phyloP scores from a whole-genome alignment of 1,139 yeast species.

The Pichia sp. region DNA sequence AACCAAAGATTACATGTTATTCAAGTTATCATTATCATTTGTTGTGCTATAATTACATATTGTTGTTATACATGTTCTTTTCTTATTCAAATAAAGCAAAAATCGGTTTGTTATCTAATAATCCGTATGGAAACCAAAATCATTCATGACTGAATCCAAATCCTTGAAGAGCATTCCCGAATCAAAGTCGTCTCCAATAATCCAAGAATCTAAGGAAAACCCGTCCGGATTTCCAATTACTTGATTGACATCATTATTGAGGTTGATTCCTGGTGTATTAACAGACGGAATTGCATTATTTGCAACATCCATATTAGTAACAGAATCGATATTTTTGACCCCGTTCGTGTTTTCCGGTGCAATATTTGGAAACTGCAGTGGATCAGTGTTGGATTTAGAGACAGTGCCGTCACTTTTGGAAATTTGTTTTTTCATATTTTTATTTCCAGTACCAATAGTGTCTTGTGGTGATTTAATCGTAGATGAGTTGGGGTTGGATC shows the following conservation, averaged over 20 bases:
- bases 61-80: too few relatives aligned
- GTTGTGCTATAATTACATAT: too few relatives aligned
- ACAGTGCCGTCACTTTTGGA: background rate
- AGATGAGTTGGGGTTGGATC: background rate
- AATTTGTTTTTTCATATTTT: background rate
- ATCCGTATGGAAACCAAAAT: slow-evolving; percentile 73
- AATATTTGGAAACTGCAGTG: too few relatives aligned
- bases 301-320: background rate
- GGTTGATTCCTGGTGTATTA: background rate
- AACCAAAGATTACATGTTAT: too few relatives aligned
- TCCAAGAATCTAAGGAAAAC: slow-evolving; percentile 24
- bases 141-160: slow-evolving; percentile 87
- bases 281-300: background rate
- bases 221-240: background rate
- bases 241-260: background rate
- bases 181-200: slow-evolving; percentile 30
- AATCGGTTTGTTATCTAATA: slow-evolving; percentile 1
- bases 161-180: slow-evolving; percentile 81
- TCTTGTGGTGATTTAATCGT: background rate
- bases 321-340: background rate
- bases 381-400: background rate
- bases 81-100: too few relatives aligned
- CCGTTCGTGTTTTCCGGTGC: background rate
- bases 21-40: too few relatives aligned
- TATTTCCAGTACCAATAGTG: background rate